Conservation (phyloP, 306 rosid species). For the Quercus glauca region DNA sequence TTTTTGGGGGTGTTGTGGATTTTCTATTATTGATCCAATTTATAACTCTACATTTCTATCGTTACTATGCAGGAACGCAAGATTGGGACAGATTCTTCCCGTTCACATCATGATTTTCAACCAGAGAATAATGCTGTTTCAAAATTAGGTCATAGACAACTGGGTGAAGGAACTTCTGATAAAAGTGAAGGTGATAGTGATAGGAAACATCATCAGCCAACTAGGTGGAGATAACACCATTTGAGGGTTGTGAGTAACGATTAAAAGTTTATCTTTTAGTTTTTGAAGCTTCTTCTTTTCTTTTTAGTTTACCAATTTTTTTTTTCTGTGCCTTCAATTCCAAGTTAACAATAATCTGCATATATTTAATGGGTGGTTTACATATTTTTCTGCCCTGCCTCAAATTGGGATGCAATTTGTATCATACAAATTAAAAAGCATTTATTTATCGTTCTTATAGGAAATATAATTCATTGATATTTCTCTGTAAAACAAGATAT, state of each 20-base stretch:
- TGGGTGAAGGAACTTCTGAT: slow-evolving; percentile 55
- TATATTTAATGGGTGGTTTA: slow-evolving; percentile 13
- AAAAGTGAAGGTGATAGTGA: slow-evolving; percentile 53
- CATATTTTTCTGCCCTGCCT: slow-evolving; percentile 23
- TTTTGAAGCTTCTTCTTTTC: slow-evolving; percentile 26
- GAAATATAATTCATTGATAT: slow-evolving; percentile 23
- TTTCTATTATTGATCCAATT: slow-evolving; percentile 4
- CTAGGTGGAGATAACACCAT: slow-evolving; percentile 50
- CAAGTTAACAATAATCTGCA: slow-evolving; percentile 19
- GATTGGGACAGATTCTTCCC: slow-evolving; percentile 47
- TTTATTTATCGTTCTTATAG: slow-evolving; percentile 39
- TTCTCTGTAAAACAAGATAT: slow-evolving; percentile 27
- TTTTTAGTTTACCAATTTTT: slow-evolving; percentile 18
- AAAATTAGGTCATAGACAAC: slow-evolving; percentile 39
- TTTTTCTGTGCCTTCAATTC: slow-evolving; percentile 29
- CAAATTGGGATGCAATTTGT: slow-evolving; percentile 39
- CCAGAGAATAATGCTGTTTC: slow-evolving; percentile 35
- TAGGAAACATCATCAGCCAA: slow-evolving; percentile 44
- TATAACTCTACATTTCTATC: slow-evolving; percentile 3
- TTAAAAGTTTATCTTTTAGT: slow-evolving; percentile 15
- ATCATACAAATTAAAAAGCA: slow-evolving; percentile 16
- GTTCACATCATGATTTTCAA: slow-evolving; percentile 35
- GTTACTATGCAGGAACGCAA: slow-evolving; percentile 55
- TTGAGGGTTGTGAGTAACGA: slow-evolving; percentile 36
- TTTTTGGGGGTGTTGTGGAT: neutral